Percentiles rank a stretch among this genome's conserved stretches.
These are phyloP conservation scores for Cystobasidiopsis lactophilus DNA, from an alignment of 768 basidiomycete species.

Conservation along the genomic window DNA sequence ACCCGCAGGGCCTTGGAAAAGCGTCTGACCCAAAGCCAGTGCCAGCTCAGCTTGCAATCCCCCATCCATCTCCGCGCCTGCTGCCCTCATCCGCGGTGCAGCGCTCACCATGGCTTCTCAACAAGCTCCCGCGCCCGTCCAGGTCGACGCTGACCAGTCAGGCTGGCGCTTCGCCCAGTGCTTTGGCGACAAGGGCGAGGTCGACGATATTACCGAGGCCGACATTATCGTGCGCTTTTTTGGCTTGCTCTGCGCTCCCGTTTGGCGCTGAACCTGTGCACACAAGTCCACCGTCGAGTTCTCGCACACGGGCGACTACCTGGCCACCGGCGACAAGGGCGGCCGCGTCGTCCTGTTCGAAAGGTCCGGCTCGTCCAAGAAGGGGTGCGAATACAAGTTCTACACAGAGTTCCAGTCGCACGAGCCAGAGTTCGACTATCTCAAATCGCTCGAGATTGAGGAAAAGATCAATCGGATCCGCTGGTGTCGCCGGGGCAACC, in stretches of 20 bases:
- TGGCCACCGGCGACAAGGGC: slow-evolving; percentile 98
- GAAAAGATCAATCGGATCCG: slow-evolving; percentile 99
- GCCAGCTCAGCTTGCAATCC: too few relatives aligned
- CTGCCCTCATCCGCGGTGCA: too few relatives aligned
- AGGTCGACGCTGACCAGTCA: slow-evolving; percentile 14
- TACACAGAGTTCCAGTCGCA: slow-evolving; percentile 99
- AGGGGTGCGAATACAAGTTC: slow-evolving; percentile 99
- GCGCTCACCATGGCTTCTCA: too few relatives aligned
- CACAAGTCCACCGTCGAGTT: slow-evolving; percentile 78
- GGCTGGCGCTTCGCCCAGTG: slow-evolving; percentile 99
- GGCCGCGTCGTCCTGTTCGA: slow-evolving; percentile 97
- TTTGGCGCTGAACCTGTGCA: background rate
- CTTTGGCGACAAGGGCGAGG: slow-evolving; percentile 87
- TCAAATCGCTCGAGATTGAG: slow-evolving; percentile 98
- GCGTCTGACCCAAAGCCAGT: too few relatives aligned
- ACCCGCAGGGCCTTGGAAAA: too few relatives aligned
- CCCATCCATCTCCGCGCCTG: too few relatives aligned
- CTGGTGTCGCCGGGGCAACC: slow-evolving; percentile 96
- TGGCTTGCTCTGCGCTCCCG: background rate
- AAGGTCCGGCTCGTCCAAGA: slow-evolving; percentile 96
- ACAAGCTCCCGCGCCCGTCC: background rate
- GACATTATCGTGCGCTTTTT: slow-evolving; percentile 52
- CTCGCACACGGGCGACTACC: slow-evolving; percentile 96
- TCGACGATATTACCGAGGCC: slow-evolving; percentile 99
- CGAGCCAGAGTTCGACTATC: slow-evolving; percentile 98